Evolutionary conservation across 148 eudicot genomes (phyloP).

Genomic region (Vaccinium macrocarpon): DNA sequence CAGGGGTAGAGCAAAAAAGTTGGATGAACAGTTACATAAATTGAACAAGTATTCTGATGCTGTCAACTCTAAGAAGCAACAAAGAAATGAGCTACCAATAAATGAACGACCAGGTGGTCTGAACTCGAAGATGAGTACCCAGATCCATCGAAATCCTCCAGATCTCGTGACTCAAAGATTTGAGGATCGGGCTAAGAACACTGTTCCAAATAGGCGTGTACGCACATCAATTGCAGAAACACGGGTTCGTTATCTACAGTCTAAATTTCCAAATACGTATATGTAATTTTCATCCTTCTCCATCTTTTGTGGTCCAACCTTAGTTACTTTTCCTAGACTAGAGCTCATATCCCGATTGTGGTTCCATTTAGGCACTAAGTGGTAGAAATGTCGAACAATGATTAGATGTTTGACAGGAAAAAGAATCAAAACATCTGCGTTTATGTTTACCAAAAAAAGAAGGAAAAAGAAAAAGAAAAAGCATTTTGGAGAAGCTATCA

Average conservation of each 20-base stretch:
- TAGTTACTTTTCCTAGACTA: not conserved
- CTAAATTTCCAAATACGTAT: not conserved
- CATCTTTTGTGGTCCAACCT: not conserved
- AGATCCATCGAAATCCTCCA: slow-evolving; percentile 54
- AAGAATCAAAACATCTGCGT: not conserved
- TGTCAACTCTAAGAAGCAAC: slow-evolving; percentile 56
- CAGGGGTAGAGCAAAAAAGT: slow-evolving; percentile 67
- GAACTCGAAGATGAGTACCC: slow-evolving; percentile 63
- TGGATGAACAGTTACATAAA: slow-evolving; percentile 58
- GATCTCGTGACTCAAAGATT: slow-evolving; percentile 55
- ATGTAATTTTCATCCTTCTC: not conserved
- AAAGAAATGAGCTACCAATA: slow-evolving; percentile 33
- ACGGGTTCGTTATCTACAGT: slow-evolving; percentile 53
- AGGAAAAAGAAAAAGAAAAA: not conserved
- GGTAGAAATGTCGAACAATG: not conserved
- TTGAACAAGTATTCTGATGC: slow-evolving; percentile 56
- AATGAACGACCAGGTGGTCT: slow-evolving; percentile 64
- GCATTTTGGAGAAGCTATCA: slow-evolving; percentile 8
- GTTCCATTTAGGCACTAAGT: not conserved
- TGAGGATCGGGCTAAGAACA: slow-evolving; percentile 68
- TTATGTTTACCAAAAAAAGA: too few relatives aligned
- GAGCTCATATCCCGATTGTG: not conserved
- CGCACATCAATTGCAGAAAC: slow-evolving; percentile 81
- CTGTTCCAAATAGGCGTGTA: slow-evolving; percentile 65
- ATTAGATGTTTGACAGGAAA: not conserved